Base-by-base conservation (phyloP, 768 basidiomycete species). In the Tubosaeta brunneosetosa region DNA sequence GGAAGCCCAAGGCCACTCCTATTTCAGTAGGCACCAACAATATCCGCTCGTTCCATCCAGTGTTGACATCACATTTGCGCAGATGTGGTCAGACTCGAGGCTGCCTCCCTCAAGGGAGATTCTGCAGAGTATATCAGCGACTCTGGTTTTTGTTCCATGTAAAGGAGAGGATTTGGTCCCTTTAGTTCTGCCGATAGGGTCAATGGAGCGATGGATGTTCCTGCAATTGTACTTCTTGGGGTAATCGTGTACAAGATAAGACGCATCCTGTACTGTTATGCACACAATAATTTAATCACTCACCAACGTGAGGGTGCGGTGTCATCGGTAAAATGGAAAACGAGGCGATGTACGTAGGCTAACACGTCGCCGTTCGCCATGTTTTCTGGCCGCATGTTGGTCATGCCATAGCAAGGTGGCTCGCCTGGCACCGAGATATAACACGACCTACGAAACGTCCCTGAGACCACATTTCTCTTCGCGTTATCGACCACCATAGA, bases 1-100 rank as follows among this genome's bases (percentile, higher is more conserved):
- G 57, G 85, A 88, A 68, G 81, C 82, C 33, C 82, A 83, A 70
- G 73, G 73, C 48, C 85, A 86, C 67, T 73, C 81, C 49, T 86
- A 81, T 71, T 87, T 86, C 66, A 81, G 80, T 80, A 53, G 25
- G 67, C 48, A 43, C n/a, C 43, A 64, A 64, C 57, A 47, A 60
- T 56, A 51, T 60, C 55, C 56, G 57, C 52, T 58, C 51, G 52
- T 49, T 53, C 52, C 41, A 57, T 34, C 51, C 25, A 31, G 47
- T 49, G 42, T 55, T 58, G 50, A 61, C 58, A 62, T 66, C 55
- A 61, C 57, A 59, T 55, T 57, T 63, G 48, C 44, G 53, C 51
- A 78, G 78, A 77, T 65, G 69, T 72, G 47, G 77, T 77, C 51
- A 73, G 76, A 62, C 72, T 78, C 60, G 78, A 76, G 69, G 72